These are phyloP conservation scores for Cryptococcus sp. DNA, from an alignment of 1,284 basidiomycete genomes.

Conservation along the genomic window DNA sequence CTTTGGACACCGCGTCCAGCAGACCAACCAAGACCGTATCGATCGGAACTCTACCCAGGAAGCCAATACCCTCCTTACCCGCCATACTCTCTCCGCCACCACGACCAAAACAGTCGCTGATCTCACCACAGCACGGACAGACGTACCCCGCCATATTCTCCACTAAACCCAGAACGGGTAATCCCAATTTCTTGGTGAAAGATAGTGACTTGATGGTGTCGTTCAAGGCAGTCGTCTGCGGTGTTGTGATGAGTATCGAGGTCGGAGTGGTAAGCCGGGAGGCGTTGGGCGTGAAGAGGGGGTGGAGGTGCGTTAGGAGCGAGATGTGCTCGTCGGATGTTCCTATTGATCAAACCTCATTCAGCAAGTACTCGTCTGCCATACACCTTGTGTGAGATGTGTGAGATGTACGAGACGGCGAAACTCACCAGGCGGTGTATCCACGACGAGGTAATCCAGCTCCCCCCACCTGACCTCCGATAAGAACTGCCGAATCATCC, in stretches of 20 bases:
- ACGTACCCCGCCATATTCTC: constrained; percentile 99
- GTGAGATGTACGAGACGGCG: neutral
- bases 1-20: constrained; percentile 68
- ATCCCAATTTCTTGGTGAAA: constrained; percentile 81
- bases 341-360: constrained; percentile 59
- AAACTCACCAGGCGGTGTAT: constrained; percentile 91
- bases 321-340: constrained; percentile 99
- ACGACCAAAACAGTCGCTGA: constrained; percentile 92
- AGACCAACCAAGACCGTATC: constrained; percentile 88
- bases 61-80: constrained; percentile 68
- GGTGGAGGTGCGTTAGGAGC: constrained; percentile 88
- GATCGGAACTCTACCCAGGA: constrained; percentile 89
- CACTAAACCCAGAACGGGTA: constrained; percentile 90
- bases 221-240: constrained; percentile 92
- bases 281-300: constrained; percentile 66
- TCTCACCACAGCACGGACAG: constrained; percentile 91
- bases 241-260: constrained; percentile 92
- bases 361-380: neutral
- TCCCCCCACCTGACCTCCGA: constrained; percentile 96
- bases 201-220: constrained; percentile 96
- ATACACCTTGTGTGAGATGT: no score
- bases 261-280: constrained; percentile 58
- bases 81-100: constrained; percentile 91
- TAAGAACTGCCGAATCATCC: constrained; percentile 98
- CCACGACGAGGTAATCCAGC: constrained; percentile 92